phyloP scores from a whole-genome alignment of 2,329 filamentous ascomycete species.

The Penicillium sp. region DNA sequence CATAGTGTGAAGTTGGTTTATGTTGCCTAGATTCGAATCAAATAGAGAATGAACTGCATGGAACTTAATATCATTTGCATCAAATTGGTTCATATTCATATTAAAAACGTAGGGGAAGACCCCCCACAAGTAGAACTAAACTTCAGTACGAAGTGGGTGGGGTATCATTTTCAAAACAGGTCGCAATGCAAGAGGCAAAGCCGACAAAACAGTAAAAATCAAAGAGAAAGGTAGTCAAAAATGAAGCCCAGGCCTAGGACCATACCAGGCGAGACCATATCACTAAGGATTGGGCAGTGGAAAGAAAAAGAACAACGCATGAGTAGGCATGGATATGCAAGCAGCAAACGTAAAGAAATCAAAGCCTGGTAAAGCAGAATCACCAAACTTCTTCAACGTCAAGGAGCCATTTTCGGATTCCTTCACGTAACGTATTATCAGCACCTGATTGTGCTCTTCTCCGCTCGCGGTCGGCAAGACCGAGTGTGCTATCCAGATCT shows the following conservation, averaged over 20 bases:
- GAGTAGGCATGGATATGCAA: neutral
- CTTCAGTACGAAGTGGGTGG: slow-evolving; percentile 17
- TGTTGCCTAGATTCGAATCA: slow-evolving; percentile 9
- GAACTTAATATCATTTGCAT: slow-evolving; percentile 1
- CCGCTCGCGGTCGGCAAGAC: slow-evolving; percentile 33
- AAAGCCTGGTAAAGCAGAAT: slow-evolving; percentile 6
- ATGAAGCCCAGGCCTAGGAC: neutral
- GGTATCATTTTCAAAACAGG: slow-evolving; percentile 24
- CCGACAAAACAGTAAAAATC: slow-evolving; percentile 4
- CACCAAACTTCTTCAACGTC: slow-evolving; percentile 48
- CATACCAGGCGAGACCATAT: neutral
- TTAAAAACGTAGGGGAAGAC: neutral
- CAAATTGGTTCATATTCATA: slow-evolving; percentile 4
- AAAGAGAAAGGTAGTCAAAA: neutral
- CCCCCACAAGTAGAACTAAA: slow-evolving; percentile 4
- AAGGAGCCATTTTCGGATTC: slow-evolving; percentile 56
- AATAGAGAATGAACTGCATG: neutral
- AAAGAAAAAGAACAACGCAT: slow-evolving; percentile 2
- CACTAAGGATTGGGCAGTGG: neutral
- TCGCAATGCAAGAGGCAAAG: slow-evolving; percentile 11
- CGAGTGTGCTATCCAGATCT: slow-evolving; percentile 34
- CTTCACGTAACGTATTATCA: slow-evolving; percentile 56
- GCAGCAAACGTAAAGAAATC: neutral
- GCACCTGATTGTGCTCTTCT: slow-evolving; percentile 33
- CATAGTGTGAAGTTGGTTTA: slow-evolving; percentile 24